Base-by-base conservation (phyloP, 257 asterid species). In the Mentha longifolia region DNA sequence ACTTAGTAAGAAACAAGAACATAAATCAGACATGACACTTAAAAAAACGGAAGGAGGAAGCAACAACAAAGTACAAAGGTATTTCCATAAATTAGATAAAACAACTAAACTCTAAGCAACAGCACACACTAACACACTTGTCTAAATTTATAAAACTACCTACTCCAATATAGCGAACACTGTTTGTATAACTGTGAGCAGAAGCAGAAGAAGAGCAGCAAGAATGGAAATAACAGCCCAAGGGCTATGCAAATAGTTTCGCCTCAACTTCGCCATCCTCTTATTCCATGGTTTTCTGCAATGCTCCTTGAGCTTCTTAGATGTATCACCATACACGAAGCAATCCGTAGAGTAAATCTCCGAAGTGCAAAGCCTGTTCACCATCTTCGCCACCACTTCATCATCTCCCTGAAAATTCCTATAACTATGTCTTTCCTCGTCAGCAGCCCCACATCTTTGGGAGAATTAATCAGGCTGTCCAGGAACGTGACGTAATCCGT, bases 111-210 rank as follows among this genome's bases (percentile, higher is more conserved):
- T n/a, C n/a, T n/a, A n/a, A n/a, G n/a, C n/a, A n/a, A n/a, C n/a
- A n/a, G n/a, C n/a, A n/a, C n/a, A n/a, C n/a, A n/a, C n/a, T n/a
- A n/a, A n/a, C n/a, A n/a, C n/a, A n/a, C n/a, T n/a, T n/a, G n/a
- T n/a, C n/a, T n/a, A n/a, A n/a, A n/a, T 30, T 30, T 30, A 30
- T 30, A 4, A 30, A 4, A 30, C 33, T 30, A 46, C 51, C 5
- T 13, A 7, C 28, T 49, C 10, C 17, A 52, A 19, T 65, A 54
- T 28, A 19, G 75, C 22, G 37, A 42, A 58, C 7, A 72, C n/a
- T 28, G 81, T 78, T 42, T 82, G 77, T 13, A 35, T 7, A 0
- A 61, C 5, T 5, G 81, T 51, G 74, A 78, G 86, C 11, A 75
- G 8, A 51, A 81, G 69, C 13, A 81, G 51, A 1, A 58, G 13